Evolutionary conservation across 2,329 filamentous ascomycete genomes (phyloP).

Genomic region (Phyllosticta capitalensis): DNA sequence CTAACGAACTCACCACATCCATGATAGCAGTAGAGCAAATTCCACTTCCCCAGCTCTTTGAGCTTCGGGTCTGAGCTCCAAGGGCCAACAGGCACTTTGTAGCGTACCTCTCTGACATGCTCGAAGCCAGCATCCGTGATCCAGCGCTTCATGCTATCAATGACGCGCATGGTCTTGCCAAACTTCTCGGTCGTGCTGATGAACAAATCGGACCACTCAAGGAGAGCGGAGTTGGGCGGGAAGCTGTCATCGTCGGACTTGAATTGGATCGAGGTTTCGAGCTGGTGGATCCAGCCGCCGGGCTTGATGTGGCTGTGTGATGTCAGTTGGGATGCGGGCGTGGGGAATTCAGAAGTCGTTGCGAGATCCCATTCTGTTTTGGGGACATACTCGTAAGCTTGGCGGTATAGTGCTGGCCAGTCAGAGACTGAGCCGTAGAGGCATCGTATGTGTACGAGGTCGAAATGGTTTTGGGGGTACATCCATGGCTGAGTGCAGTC

Average conservation of each 20-base stretch:
- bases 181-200: slow-evolving; percentile 22
- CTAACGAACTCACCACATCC: slow-evolving; percentile 14
- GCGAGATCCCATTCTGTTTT: neutral
- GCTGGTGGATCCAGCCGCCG: slow-evolving; percentile 20
- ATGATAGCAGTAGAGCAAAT: slow-evolving; percentile 20
- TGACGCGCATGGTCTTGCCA: slow-evolving; percentile 28
- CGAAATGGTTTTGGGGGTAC: slow-evolving; percentile 18
- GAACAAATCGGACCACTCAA: slow-evolving; percentile 19
- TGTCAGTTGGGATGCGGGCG: neutral
- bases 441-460: slow-evolving; percentile 17
- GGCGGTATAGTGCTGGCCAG: slow-evolving; percentile 17
- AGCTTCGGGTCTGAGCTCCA: slow-evolving; percentile 30
- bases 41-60: slow-evolving; percentile 40
- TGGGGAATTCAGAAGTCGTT: neutral
- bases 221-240: slow-evolving; percentile 15
- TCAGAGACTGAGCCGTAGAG: slow-evolving; percentile 17
- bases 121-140: slow-evolving; percentile 45
- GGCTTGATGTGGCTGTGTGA: slow-evolving; percentile 16
- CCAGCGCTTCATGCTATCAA: slow-evolving; percentile 29
- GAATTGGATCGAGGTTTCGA: slow-evolving; percentile 19
- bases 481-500: slow-evolving; percentile 29
- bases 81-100: slow-evolving; percentile 23
- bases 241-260: slow-evolving; percentile 19
- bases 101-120: slow-evolving; percentile 39
- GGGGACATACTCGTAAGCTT: slow-evolving; percentile 17